Evolutionary conservation across 139 green algal genomes (phyloP), one percentile per base, ranked within the genome.

Genomic region (Eudorina sp.): DNA sequence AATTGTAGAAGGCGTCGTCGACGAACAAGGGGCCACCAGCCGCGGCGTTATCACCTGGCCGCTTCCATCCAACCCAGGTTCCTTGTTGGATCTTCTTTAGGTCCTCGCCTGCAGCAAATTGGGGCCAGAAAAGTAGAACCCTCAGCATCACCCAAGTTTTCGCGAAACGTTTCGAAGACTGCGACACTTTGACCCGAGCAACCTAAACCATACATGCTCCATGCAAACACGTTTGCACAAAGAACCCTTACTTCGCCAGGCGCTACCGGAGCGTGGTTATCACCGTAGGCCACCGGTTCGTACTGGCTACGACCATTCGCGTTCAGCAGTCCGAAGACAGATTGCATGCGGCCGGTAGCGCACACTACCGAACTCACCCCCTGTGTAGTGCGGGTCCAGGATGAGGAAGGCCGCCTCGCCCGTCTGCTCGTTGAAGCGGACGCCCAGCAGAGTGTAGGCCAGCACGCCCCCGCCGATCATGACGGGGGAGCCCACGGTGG

Each of bases 391-490:
- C 0, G 97, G 97, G 90, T 99, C 97, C 40, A 99, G 92, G 46
- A 99, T 99, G 11, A 99, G 92, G 88, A 99, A 99, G 0, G 96
- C 96, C 43, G 91, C 95, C 36, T 98, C 95, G 9, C 97, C 97
- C 4, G 94, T 98, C 16, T 62, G 40, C 88, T 98, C 96, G 78
- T 99, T 94, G 69, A 95, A 98, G n/a, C 95, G 92, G 14, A 99
- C 94, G 2, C 97, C 97, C 45, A 99, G 91, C 48, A 99, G 93
- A 7, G 97, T 99, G 93, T 99, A 99, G 0, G 97, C 97, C 46
- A 99, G 93, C 90, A 99, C 97, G 14, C 97, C 97, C 13, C 97
- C 97, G 31, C 97, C 96, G 36, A 99, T 96, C 96, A 99, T 99
- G 68, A 99, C 83, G 6, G 93, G 93, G 19, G 92, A 92, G 73